A percentile compares a stretch with the other conserved stretches of the same genome.
phyloP scores from a whole-genome alignment of 768 basidiomycete genomes.

The Boletellus ananiceps region DNA sequence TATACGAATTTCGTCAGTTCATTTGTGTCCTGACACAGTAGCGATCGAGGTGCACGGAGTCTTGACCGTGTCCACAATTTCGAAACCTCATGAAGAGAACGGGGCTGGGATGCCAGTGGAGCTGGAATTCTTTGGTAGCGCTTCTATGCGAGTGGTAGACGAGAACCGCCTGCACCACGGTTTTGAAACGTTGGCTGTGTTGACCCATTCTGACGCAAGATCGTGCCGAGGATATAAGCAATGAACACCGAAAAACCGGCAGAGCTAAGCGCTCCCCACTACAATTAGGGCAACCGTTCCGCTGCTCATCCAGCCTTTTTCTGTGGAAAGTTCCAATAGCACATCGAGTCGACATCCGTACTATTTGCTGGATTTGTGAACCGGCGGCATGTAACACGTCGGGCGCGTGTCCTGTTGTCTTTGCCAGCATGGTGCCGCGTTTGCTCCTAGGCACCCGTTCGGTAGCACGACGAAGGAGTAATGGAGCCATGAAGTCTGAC shows the following conservation, averaged over 20 bases:
- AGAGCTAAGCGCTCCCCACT: neutral
- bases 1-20: too few species aligned
- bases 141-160: neutral
- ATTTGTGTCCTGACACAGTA: neutral
- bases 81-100: constrained; percentile 3
- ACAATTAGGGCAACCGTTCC: neutral
- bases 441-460: too few species aligned
- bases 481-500: too few species aligned
- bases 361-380: too few species aligned
- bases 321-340: too few species aligned
- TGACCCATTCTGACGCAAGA: neutral
- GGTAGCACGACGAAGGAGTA: too few species aligned
- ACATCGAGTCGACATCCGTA: too few species aligned
- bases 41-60: neutral
- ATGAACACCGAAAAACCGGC: neutral
- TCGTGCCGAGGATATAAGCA: neutral
- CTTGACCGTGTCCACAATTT: constrained; percentile 4
- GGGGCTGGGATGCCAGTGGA: constrained; percentile 4
- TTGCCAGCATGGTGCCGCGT: too few species aligned
- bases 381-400: too few species aligned
- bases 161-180: too few species aligned
- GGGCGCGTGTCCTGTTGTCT: too few species aligned
- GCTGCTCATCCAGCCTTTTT: too few species aligned
- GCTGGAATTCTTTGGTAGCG: neutral
- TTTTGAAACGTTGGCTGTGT: neutral